Evolutionary conservation across 345 rosid species (phyloP).

Genomic region (Eucalyptus sp.): DNA sequence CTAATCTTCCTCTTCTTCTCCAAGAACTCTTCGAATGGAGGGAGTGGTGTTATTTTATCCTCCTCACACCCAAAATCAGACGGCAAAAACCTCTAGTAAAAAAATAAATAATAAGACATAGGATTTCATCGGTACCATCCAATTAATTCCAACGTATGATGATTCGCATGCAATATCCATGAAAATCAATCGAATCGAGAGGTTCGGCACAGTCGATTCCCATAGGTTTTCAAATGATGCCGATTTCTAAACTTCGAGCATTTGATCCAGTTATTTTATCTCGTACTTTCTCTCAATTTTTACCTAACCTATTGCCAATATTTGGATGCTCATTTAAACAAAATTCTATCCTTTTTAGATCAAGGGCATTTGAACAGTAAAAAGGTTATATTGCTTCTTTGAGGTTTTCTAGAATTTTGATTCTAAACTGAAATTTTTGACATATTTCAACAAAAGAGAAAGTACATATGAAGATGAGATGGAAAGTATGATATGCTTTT

Average conservation of each 20-base stretch:
- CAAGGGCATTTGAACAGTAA: background rate
- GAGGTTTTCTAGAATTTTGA: background rate
- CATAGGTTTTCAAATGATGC: background rate
- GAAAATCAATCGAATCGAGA: background rate
- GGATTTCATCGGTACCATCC: background rate
- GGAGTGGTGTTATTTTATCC: conserved; percentile 18
- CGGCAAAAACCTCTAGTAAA: background rate
- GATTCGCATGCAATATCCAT: background rate
- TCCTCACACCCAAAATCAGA: conserved; percentile 5
- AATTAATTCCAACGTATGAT: background rate
- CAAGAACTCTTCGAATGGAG: conserved; percentile 22
- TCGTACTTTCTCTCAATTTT: background rate
- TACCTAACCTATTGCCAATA: background rate
- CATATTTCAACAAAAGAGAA: background rate
- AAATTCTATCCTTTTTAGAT: background rate
- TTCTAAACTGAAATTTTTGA: background rate
- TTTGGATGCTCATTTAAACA: background rate
- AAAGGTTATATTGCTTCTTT: background rate
- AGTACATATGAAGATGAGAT: background rate
- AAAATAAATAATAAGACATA: background rate
- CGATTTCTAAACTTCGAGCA: fast-evolving
- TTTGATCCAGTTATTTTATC: background rate
- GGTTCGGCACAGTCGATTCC: background rate
- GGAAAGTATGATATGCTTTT: background rate
- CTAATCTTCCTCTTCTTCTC: conserved; percentile 27